These are phyloP conservation scores for Chrysopogon serrulatus DNA, from an alignment of 176 grass and related monocot genomes.

Conservation along the genomic window DNA sequence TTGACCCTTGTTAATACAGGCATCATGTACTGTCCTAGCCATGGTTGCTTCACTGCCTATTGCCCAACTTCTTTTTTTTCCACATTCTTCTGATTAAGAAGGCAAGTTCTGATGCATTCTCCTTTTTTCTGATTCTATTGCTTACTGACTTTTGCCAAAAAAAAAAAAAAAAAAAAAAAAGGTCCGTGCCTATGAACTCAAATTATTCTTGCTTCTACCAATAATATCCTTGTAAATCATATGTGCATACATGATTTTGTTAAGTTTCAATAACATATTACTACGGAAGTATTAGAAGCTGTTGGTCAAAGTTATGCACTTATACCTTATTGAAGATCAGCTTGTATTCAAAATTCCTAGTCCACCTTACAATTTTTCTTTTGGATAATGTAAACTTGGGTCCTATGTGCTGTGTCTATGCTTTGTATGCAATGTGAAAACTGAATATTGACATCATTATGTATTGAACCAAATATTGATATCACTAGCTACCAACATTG, in stretches of 20 bases:
- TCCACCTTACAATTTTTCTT: neutral
- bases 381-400: neutral
- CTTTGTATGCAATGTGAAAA: neutral
- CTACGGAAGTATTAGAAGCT: neutral
- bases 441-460: neutral
- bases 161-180: too few species aligned
- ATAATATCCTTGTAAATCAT: neutral
- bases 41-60: slow-evolving; percentile 86
- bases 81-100: slow-evolving; percentile 98
- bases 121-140: neutral
- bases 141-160: neutral
- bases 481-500: neutral
- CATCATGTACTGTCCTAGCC: slow-evolving; percentile 85
- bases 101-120: slow-evolving; percentile 40
- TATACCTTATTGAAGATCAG: neutral
- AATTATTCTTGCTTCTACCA: neutral
- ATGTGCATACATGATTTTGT: neutral
- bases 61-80: slow-evolving; percentile 96
- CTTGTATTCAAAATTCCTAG: neutral
- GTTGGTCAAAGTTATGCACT: neutral
- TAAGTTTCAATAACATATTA: neutral
- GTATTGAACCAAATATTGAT: slow-evolving; percentile 4
- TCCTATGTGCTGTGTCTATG: neutral
- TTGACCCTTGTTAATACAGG: slow-evolving; percentile 29
- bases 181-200: neutral